A percentile compares a stretch with the other conserved stretches of the same genome.
Conservation (phyloP, 1,139 yeast species). For the Insectozyma bohioensis region DNA sequence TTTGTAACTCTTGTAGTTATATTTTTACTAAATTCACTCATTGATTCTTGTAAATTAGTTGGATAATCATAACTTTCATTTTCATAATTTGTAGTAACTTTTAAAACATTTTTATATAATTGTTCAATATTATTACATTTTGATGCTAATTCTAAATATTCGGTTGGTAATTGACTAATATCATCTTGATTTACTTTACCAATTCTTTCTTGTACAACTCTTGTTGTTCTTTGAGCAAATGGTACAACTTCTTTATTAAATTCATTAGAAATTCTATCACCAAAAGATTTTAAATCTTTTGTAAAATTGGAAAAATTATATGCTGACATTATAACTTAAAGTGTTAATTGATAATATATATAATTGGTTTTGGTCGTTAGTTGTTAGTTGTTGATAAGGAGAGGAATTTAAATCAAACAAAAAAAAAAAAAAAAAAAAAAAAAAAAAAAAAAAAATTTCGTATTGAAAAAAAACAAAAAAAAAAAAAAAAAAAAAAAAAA, state of each 20-base stretch:
- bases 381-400: constrained; percentile 3
- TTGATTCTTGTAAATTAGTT: constrained; percentile 70
- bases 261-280: constrained; percentile 40
- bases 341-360: too few relatives aligned
- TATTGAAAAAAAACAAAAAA: too few relatives aligned
- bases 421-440: constrained; percentile 1
- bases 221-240: constrained; percentile 78
- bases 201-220: constrained; percentile 74
- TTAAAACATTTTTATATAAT: constrained; percentile 69
- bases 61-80: constrained; percentile 86
- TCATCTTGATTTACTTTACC: constrained; percentile 73
- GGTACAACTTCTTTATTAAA: constrained; percentile 53
- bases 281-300: constrained; percentile 39
- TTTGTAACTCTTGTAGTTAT: constrained; percentile 66
- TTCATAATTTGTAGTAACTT: constrained; percentile 71
- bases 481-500: too few relatives aligned
- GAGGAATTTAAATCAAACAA: neutral
- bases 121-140: constrained; percentile 74
- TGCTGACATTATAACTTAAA: too few relatives aligned
- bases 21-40: constrained; percentile 70
- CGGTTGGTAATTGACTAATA: constrained; percentile 78
- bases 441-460: too few relatives aligned
- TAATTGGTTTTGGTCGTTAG: too few relatives aligned
- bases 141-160: constrained; percentile 71
- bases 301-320: constrained; percentile 46